Percentiles rank a stretch among this genome's conserved stretches.
Evolutionary conservation across 345 rosid species (phyloP).

Genomic region (Toxicodendron radicans): DNA sequence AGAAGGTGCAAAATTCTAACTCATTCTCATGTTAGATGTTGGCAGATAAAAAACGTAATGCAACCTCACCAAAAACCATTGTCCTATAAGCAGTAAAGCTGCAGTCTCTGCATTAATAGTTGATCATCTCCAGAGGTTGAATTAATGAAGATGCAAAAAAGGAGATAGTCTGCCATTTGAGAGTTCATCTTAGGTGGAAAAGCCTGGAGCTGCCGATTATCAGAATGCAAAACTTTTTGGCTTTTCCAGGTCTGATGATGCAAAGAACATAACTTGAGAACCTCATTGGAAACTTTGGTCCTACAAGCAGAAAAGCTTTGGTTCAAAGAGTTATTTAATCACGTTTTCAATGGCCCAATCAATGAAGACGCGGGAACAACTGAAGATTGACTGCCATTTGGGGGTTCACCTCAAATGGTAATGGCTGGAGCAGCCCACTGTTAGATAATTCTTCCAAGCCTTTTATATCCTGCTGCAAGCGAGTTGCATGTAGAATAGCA

Average conservation of each 20-base stretch:
- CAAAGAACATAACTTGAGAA: slow-evolving; percentile 10
- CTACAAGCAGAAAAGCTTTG: background rate
- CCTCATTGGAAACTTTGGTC: background rate
- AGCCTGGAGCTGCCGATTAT: slow-evolving; percentile 37
- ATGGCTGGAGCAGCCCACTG: slow-evolving; percentile 46
- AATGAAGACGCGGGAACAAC: slow-evolving; percentile 30
- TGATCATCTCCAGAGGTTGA: slow-evolving; percentile 3
- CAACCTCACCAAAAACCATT: background rate
- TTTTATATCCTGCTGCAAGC: slow-evolving; percentile 51
- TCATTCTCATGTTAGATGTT: slow-evolving; percentile 5
- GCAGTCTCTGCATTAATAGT: background rate
- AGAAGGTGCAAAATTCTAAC: slow-evolving; percentile 12
- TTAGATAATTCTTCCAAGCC: slow-evolving; percentile 53
- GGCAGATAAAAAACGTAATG: background rate
- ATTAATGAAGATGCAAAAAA: slow-evolving; percentile 24
- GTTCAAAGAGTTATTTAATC: background rate
- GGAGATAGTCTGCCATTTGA: slow-evolving; percentile 24
- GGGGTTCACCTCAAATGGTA: slow-evolving; percentile 33
- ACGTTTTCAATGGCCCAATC: slow-evolving; percentile 12
- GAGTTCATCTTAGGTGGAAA: slow-evolving; percentile 25
- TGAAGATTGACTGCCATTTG: slow-evolving; percentile 30
- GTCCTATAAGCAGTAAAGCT: background rate
- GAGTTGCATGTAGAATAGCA: slow-evolving; percentile 37
- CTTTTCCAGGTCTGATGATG: slow-evolving; percentile 3
- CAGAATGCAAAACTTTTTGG: slow-evolving; percentile 17